Conservation (phyloP, 805 yeast species). For the Pichia ethanolica region DNA sequence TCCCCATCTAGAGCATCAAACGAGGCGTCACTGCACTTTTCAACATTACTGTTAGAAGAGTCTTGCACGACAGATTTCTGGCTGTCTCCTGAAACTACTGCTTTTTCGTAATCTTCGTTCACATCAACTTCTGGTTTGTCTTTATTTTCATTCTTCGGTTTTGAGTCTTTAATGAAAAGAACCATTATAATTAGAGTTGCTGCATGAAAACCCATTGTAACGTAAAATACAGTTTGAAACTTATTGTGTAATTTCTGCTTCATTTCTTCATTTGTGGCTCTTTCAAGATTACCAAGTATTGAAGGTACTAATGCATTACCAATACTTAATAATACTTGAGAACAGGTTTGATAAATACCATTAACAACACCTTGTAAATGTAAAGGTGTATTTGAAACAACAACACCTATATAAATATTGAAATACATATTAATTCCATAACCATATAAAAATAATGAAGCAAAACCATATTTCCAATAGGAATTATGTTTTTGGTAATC, state of each 20-base stretch:
- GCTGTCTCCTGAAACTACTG: too few species aligned
- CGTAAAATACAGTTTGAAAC: constrained; percentile 3
- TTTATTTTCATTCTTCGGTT: not conserved
- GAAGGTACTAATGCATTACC: constrained; percentile 15
- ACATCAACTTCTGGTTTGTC: too few species aligned
- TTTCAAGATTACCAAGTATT: constrained; percentile 7
- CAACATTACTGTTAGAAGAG: too few species aligned
- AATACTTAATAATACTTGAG: constrained; percentile 12
- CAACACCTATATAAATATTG: constrained; percentile 27
- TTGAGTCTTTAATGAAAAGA: not conserved
- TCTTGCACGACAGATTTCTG: too few species aligned
- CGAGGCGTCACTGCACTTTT: too few species aligned
- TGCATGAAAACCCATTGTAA: constrained; percentile 6
- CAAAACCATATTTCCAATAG: constrained; percentile 22
- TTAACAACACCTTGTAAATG: constrained; percentile 16
- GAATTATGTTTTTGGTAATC: constrained; percentile 12
- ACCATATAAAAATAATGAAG: constrained; percentile 18
- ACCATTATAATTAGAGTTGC: not conserved
- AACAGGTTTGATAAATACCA: constrained; percentile 14
- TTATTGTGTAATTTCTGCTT: constrained; percentile 4
- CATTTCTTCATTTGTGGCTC: not conserved
- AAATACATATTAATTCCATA: constrained; percentile 25
- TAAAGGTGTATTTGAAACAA: constrained; percentile 19
- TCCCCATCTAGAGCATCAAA: too few species aligned
- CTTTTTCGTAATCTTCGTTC: too few species aligned